Conservation (phyloP, 2,329 filamentous ascomycete genomes). For the Cercospora berteroae region DNA sequence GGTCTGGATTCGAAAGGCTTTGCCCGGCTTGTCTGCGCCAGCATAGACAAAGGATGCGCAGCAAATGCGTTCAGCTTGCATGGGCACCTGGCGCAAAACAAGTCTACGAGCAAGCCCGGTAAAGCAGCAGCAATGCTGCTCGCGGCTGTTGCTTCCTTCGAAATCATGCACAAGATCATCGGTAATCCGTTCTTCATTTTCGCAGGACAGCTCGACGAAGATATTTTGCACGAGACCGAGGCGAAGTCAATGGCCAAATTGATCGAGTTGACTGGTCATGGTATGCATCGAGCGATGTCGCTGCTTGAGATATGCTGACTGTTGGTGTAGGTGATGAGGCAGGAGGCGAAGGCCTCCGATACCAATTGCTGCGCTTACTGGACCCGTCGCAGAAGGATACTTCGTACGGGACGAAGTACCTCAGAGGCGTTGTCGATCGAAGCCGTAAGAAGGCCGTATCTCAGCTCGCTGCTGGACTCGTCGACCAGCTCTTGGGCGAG, state of each 20-base stretch:
- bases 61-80: too few relatives aligned
- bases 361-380: slow-evolving; percentile 16
- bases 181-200: slow-evolving; percentile 19
- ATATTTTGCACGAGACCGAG: too few relatives aligned
- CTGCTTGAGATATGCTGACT: too few relatives aligned
- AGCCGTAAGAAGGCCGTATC: neutral
- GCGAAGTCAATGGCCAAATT: too few relatives aligned
- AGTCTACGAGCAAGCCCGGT: slow-evolving; percentile 8
- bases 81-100: neutral
- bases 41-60: too few relatives aligned
- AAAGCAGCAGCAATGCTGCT: slow-evolving; percentile 13
- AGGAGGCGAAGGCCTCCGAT: slow-evolving; percentile 10
- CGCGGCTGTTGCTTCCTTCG: slow-evolving; percentile 9
- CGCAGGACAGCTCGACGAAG: neutral
- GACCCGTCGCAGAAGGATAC: neutral
- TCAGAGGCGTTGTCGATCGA: neutral
- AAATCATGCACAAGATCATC: slow-evolving; percentile 8
- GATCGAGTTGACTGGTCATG: too few relatives aligned
- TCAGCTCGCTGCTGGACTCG: neutral
- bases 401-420: neutral
- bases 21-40: too few relatives aligned
- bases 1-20: too few relatives aligned
- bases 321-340: slow-evolving; percentile 1
- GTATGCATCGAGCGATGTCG: too few relatives aligned
- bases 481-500: neutral